A percentile compares a stretch with the other conserved stretches of the same genome.
phyloP scores from a whole-genome alignment of 305 asterid species.

The Plantago rigida region DNA sequence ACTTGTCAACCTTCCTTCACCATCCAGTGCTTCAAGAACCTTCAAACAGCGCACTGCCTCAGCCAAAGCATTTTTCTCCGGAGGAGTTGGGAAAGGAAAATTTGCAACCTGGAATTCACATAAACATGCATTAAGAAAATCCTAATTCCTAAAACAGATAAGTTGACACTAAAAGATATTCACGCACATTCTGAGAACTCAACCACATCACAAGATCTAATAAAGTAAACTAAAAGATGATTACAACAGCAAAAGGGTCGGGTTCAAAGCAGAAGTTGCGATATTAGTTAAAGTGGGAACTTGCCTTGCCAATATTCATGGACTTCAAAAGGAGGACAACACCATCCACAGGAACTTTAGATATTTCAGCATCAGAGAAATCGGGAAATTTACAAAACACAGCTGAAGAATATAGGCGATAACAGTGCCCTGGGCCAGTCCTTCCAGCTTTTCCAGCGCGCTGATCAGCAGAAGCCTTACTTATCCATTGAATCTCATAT shows the following conservation, averaged over 20 bases:
- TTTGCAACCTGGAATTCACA: conserved; percentile 57
- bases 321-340: conserved; percentile 91
- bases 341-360: conserved; percentile 85
- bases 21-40: conserved; percentile 81
- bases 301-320: conserved; percentile 74
- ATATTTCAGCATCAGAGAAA: conserved; percentile 72
- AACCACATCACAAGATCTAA: too few relatives aligned
- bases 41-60: conserved; percentile 81
- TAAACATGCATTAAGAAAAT: background rate
- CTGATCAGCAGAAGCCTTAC: conserved; percentile 92
- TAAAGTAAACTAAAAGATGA: background rate
- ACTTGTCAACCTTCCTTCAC: conserved; percentile 54
- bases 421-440: conserved; percentile 94
- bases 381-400: conserved; percentile 57
- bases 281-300: conserved; percentile 10
- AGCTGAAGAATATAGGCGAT: conserved; percentile 86
- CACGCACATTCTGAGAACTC: too few relatives aligned
- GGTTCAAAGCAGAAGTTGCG: background rate
- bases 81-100: conserved; percentile 94
- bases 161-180: conserved; percentile 6
- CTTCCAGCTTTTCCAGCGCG: conserved; percentile 96
- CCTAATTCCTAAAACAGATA: background rate
- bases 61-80: conserved; percentile 53
- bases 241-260: background rate
- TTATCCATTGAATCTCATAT: conserved; percentile 81